Conservation (phyloP, 2,329 filamentous ascomycete genomes). For the Fusarium subglutinans region DNA sequence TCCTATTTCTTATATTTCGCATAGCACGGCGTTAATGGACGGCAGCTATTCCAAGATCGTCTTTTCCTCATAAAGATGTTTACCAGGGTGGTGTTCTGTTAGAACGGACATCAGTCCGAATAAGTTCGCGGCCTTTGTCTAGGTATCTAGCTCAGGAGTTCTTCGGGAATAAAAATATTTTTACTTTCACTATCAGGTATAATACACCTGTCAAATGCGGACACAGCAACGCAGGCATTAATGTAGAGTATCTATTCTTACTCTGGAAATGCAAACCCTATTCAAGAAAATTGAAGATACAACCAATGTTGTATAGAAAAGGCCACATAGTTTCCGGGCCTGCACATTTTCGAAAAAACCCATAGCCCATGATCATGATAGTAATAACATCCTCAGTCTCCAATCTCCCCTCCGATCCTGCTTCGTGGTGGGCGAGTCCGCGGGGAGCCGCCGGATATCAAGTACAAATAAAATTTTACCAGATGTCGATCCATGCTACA, state of each 20-base stretch:
- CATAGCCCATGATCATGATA: constrained; percentile 43
- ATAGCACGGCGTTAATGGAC: constrained; percentile 41
- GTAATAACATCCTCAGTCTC: constrained; percentile 29
- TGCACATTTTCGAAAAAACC: constrained; percentile 35
- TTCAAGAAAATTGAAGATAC: constrained; percentile 34
- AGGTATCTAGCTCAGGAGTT: neutral
- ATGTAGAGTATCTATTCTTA: constrained; percentile 33
- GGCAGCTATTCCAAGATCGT: neutral
- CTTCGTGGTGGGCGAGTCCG: constrained; percentile 8
- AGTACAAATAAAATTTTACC: constrained; percentile 27
- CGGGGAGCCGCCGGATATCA: constrained; percentile 20
- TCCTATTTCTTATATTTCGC: constrained; percentile 1
- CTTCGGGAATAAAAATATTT: neutral
- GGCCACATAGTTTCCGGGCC: constrained; percentile 24
- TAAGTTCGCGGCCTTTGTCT: neutral
- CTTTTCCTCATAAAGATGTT: neutral
- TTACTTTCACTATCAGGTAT: neutral
- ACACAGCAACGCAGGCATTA: neutral
- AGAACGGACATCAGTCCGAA: neutral
- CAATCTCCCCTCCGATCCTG: constrained; percentile 15
- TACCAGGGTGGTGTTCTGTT: neutral
- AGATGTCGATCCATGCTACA: constrained; percentile 11
- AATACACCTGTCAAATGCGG: neutral
- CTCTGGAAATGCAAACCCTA: constrained; percentile 37
- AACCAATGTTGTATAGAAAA: constrained; percentile 34